Conservation (phyloP, 2,329 filamentous ascomycete genomes). For the Myriosclerotinia curreyana region DNA sequence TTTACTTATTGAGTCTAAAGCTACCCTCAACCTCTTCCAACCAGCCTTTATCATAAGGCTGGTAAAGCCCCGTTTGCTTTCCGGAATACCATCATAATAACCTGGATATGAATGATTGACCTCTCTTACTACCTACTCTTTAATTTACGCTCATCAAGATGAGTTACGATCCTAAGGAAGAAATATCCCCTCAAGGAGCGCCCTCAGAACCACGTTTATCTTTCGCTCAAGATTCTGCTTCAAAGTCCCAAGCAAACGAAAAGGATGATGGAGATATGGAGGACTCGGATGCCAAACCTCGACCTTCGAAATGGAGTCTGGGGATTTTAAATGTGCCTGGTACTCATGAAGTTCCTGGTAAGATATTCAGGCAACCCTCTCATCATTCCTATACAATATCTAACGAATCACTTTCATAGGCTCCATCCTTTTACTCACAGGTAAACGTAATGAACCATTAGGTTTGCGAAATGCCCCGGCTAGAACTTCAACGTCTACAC, state of each 20-base stretch:
- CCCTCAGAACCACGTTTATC: constrained; percentile 28
- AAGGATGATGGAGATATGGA: constrained; percentile 21
- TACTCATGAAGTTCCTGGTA: constrained; percentile 86
- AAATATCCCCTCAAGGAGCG: neutral
- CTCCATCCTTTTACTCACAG: constrained; percentile 56
- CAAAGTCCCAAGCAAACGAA: constrained; percentile 16
- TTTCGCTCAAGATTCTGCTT: constrained; percentile 30
- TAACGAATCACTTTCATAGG: constrained; percentile 41
- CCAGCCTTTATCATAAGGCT: constrained; percentile 6
- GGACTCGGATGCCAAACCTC: constrained; percentile 19
- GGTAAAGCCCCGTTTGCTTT: constrained; percentile 6
- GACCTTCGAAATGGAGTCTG: constrained; percentile 55
- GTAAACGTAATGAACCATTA: constrained; percentile 49
- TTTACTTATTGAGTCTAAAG: neutral
- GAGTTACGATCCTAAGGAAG: neutral
- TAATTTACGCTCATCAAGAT: constrained; percentile 5
- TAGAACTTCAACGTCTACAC: constrained; percentile 56
- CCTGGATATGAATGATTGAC: constrained; percentile 10
- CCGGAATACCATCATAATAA: neutral
- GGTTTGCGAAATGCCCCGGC: constrained; percentile 42
- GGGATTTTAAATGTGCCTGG: constrained; percentile 79
- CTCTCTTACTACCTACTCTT: neutral
- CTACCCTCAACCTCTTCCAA: neutral
- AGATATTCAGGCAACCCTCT: constrained; percentile 32
- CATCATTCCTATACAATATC: neutral